Conservation (phyloP, 1,139 yeast species). For the Yamadazyma oceani region DNA sequence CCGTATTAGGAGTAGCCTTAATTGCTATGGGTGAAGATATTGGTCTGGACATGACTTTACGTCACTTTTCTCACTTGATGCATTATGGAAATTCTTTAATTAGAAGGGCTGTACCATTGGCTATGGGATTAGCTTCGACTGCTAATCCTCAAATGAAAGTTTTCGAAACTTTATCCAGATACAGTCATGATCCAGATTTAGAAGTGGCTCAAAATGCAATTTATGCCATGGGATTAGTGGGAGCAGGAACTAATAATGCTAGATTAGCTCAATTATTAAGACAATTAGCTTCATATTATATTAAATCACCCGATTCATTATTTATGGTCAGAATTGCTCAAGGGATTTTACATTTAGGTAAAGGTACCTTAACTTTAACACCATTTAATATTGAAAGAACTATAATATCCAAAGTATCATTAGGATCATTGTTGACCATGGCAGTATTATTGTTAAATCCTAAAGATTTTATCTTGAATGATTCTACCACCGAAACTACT, state of each 20-base stretch:
- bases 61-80: conserved; percentile 97
- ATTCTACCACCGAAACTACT: conserved; percentile 57
- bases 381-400: conserved; percentile 91
- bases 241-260: conserved; percentile 98
- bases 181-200: conserved; percentile 92
- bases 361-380: conserved; percentile 86
- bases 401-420: conserved; percentile 81
- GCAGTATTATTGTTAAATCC: conserved; percentile 87
- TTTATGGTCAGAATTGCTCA: conserved; percentile 95
- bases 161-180: conserved; percentile 92
- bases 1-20: conserved; percentile 91
- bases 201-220: conserved; percentile 96
- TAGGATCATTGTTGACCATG: conserved; percentile 87
- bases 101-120: conserved; percentile 93
- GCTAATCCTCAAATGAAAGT: conserved; percentile 98
- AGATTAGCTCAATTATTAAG: conserved; percentile 93
- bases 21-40: conserved; percentile 98
- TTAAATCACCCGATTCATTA: conserved; percentile 85
- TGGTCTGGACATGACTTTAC: conserved; percentile 95
- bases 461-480: conserved; percentile 58
- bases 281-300: conserved; percentile 91
- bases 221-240: conserved; percentile 96
- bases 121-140: conserved; percentile 92
- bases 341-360: conserved; percentile 93
- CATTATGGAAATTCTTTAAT: conserved; percentile 94